Evolutionary conservation across 2,329 filamentous ascomycete species (phyloP), one percentile per base, ranked within the genome.

Genomic region (Ophiosphaerella narmari): DNA sequence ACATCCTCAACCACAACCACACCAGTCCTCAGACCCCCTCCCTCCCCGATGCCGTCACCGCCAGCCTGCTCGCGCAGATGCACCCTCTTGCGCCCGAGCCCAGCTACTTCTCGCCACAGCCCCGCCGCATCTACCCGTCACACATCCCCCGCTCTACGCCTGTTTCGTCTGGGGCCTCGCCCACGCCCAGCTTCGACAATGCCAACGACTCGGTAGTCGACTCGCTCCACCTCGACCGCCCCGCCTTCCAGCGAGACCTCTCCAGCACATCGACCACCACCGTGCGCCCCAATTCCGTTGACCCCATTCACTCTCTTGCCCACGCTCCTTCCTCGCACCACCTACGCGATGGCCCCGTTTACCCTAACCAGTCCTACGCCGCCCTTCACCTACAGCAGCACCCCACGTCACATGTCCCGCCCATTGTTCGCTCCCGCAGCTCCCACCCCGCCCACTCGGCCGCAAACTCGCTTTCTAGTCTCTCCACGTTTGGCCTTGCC

Each of bases 351-450:
- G 68, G 73, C 24, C 74, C 74, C 16, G 62, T 70, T 49, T 80
- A 75, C 56, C 78, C 78, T 39, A 78, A 80, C 58, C 78, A 81
- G 66, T 74, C 78, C 14, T 78, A 78, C 62, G 73, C 78, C 39
- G 78, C 77, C 2, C 68, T 80, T 29, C 78, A 79, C 42, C 68
- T 67, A 43, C 78, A 80, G 62, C 76, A 79, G 48, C 74, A 77
- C 39, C 64, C 69, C n/a, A 62, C 65, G 13, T 50, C 62, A 7
- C 57, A 74, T 38, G 60, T 68, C 23, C 74, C 74, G 2, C 67
- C 72, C 42, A 64, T 75, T 11, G 57, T 68, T 5, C 72, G 76
- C 52, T 74, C 76, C 24, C 67, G 72, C 39, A 76, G 71, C 50
- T 74, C 75, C 4, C 73, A 78, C 48, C 72, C 75, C 16, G 66